These are phyloP conservation scores for Ganoderma sp. DNA, from an alignment of 1,284 basidiomycete species.

Conservation along the genomic window DNA sequence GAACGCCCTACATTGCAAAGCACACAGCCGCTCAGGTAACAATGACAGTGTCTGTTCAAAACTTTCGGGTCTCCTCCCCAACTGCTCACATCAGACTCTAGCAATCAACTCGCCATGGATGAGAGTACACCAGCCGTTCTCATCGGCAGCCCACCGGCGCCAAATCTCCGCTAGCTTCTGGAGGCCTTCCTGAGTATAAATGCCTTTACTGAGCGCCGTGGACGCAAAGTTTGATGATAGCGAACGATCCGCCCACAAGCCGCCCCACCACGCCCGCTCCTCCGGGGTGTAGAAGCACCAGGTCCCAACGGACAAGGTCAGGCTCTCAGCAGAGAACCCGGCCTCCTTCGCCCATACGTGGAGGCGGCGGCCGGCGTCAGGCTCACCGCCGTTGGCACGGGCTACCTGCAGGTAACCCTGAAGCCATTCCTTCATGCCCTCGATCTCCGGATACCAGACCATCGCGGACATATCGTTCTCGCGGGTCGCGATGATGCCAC, in stretches of 20 bases:
- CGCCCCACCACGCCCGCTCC: constrained; percentile 45
- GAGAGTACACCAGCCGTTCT: constrained; percentile 45
- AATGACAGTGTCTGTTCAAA: background rate
- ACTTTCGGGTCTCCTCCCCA: background rate
- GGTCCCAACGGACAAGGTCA: constrained; percentile 38
- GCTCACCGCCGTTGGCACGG: constrained; percentile 40
- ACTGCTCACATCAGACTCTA: constrained; percentile 13
- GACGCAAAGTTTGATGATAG: constrained; percentile 40
- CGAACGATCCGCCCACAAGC: constrained; percentile 44
- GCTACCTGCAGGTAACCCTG: constrained; percentile 37
- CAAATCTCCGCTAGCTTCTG: constrained; percentile 37
- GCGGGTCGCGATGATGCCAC: constrained; percentile 50
- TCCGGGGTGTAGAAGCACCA: constrained; percentile 46
- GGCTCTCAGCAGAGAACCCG: constrained; percentile 36
- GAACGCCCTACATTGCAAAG: background rate
- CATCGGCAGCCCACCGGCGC: constrained; percentile 40
- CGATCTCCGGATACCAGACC: constrained; percentile 43
- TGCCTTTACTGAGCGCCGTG: constrained; percentile 38
- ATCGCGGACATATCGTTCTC: constrained; percentile 43
- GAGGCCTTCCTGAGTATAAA: constrained; percentile 38
- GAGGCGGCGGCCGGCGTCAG: constrained; percentile 39
- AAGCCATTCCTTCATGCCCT: constrained; percentile 36
- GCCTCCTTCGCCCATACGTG: constrained; percentile 41
- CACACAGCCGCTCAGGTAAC: no score
- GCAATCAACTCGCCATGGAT: constrained; percentile 44